phyloP scores from a whole-genome alignment of 495 filamentous ascomycete species.

The Aspergillus hancockii region DNA sequence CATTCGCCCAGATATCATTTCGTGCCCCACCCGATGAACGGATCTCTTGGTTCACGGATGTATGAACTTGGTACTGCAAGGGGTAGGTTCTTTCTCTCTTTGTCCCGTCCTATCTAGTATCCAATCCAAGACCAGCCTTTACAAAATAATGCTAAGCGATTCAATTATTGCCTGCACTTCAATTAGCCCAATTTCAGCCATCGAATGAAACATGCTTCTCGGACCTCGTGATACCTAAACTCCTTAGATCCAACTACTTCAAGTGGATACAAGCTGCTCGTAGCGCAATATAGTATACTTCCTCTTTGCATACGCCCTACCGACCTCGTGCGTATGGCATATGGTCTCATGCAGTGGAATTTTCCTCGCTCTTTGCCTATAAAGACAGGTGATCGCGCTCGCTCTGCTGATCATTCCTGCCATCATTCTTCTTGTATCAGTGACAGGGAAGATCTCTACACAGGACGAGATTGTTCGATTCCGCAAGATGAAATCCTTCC shows the following conservation, averaged over 20 bases:
- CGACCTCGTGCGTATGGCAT: constrained; percentile 7
- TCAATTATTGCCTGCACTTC: not conserved
- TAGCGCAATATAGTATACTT: not conserved
- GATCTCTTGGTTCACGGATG: not conserved
- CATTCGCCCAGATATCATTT: constrained; percentile 1
- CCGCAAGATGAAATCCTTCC: constrained; percentile 26
- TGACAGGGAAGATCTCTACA: not conserved
- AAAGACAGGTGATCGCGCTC: constrained; percentile 9
- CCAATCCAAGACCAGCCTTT: not conserved
- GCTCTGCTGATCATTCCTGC: not conserved
- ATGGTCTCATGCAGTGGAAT: constrained; percentile 4
- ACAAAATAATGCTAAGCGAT: constrained; percentile 1
- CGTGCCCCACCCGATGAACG: not conserved
- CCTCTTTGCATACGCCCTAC: not conserved
- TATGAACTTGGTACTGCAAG: not conserved
- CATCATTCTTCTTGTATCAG: not conserved
- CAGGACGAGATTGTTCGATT: constrained; percentile 1
- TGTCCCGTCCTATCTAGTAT: not conserved
- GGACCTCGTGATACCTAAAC: not conserved
- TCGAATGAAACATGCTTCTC: constrained; percentile 1
- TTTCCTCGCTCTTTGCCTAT: constrained; percentile 8
- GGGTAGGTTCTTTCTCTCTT: not conserved
- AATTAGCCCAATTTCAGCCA: not conserved
- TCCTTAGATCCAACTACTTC: not conserved
- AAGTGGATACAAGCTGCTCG: constrained; percentile 5